Evolutionary conservation across 2,329 filamentous ascomycete species (phyloP), one percentile per base, ranked within the genome.

Genomic region (Cercospora janseana): DNA sequence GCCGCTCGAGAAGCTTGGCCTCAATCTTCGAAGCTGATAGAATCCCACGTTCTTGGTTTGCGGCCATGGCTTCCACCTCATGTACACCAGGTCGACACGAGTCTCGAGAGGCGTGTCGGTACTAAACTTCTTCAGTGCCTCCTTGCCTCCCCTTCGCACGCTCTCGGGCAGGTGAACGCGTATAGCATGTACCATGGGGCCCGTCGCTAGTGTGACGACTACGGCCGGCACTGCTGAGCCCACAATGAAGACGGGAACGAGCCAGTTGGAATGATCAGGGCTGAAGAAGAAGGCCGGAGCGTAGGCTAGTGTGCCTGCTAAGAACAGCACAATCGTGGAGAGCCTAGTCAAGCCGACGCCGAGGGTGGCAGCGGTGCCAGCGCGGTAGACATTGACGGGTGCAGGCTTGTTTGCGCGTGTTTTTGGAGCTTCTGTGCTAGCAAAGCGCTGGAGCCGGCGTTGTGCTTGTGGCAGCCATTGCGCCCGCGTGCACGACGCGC

Each of bases 301-400:
- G 42, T 84, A 75, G 44, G 85, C 69, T 57, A 75, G 77, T 31
- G 41, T 27, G 20, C 87, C 87, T 59, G 86, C 81, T 16, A 76
- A 77, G 49, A 85, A 85, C 29, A 87, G 68, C 54, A 89, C 80
- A 31, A 93, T 76, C 3, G 85, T 84, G 1, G 82, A 82, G 49
- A 92, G 71, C 62, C 89, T 88, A 55, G 87, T 68, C 63, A 82
- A 79, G 41, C 85, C 86, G 37, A 92, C 70, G 58, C 86, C 84
- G 5, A 82, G 80, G 23, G 80, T 85, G 51, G 80, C 78, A 6
- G 77, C 77, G 0, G 81, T 85, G 45, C 88, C 87, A 46, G 83
- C 83, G 70, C 90, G 86, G 68, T 88, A 94, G 55, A 94, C 32
- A 59, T 89, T 76, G 21, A 91, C 64, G 10, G 72, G 73, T 56